Evolutionary conservation across 2,329 filamentous ascomycete genomes (phyloP), one percentile per base, ranked within the genome.

Genomic region (Diaporthe citri): DNA sequence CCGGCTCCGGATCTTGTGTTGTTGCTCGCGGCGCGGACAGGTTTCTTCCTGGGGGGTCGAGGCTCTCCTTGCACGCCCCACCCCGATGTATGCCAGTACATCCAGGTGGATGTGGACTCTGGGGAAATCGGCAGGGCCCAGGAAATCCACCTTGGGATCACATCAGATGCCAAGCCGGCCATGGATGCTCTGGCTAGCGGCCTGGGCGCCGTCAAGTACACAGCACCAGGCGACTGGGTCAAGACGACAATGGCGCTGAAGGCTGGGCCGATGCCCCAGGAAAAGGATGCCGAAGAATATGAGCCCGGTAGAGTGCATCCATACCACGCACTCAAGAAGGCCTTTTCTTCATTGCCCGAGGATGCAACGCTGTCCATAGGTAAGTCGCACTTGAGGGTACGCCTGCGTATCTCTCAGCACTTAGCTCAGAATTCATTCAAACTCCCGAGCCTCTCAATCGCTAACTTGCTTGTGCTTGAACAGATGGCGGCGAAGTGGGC

Each of bases 401-500:
- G 17, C 34, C 22, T 25, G 8, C 17, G 2, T 10, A 41, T 41
- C n/a, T 41, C 56, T 41, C 36, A 25, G 31, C n/a, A 20, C 6
- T 10, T 25, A 13, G 4, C 17, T 43, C 22, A 57, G 22, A 20
- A 41, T 15, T 7, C 31, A 13, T 59, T 46, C 10, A 43, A 70
- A 5, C 52, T 43, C 9, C 20, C 46, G 36, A 39, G 56, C 34
- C 34, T 28, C 22, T 22, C 10, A 34, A 25, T 28, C 28, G 5
- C 62, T 67, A n/a, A 67, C 31, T 17, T 51, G 7, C 3, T 25
- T 52, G 12, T 36, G 1, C 22, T 48, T 51, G 43, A 52, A 51
- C 78, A 41, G 85, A 86, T 62, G 83, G 83, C 39, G 86, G 86
- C 62, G 84, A 87, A 75, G 78, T 79, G 1, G 82, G 83, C 6